Base-by-base conservation (phyloP, 768 basidiomycete species). In the Candolleomyces efflorescens region DNA sequence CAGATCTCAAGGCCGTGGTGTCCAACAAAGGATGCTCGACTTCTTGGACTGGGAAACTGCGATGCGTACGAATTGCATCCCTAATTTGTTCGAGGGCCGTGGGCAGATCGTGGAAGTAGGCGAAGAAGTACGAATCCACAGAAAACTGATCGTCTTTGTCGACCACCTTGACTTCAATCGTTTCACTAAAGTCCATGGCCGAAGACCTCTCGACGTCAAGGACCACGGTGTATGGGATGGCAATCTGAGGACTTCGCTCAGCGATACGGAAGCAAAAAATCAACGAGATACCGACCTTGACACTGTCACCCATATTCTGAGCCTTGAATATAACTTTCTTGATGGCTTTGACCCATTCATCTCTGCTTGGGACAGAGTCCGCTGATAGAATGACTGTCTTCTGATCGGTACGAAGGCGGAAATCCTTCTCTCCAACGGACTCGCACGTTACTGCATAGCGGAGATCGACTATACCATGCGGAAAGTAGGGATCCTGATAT, bases 301-400 rank as follows among this genome's bases (percentile, higher is more conserved):
- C 94, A 64, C 85, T 90, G 65, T 98, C 94, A 2, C 97, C 96
- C 80, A 89, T 89, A 70, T 98, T 97, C 75, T 98, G 95, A 15
- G 90, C 88, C 68, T 94, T 93, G 77, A 98, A 95, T 55, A 98
- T 94, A 55, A 94, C 89, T 71, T 90, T 96, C 58, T 88, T 84
- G 59, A 99, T 87, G 9, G 92, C 87, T 70, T 97, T 98, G 48
- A 98, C 87, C 96, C 96, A 99, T 73, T 96, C 94, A 48, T 94
- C 88, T 48, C 92, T 82, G 67, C 87, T 92, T 1, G 90, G 87
- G 9, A 86, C 73, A 24, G 91, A 93, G 64, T 94, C 90, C 11
- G 90, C 89, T 38, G 81, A 82, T 53, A 97, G 70, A 24, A 82
- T 68, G 51, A 94, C 77, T 13, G 75, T 81, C 73, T 88, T 89